These are phyloP conservation scores for Kalanchoe fedtschenkoi DNA, from an alignment of 164 flowering plant genomes.

Conservation along the genomic window DNA sequence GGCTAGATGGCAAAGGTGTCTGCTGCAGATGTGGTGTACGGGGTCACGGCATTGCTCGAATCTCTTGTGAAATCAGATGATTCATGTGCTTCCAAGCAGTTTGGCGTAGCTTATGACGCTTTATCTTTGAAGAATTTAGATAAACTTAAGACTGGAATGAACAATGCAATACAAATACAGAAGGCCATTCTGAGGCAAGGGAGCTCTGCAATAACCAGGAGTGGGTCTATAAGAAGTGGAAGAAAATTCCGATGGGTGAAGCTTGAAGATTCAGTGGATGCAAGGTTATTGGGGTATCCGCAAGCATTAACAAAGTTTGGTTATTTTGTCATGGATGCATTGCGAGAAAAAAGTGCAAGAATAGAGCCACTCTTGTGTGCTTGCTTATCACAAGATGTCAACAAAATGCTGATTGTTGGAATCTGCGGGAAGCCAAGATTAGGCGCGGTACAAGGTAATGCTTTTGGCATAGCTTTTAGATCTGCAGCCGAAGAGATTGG, in stretches of 20 bases:
- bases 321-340: constrained; percentile 86
- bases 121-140: constrained; percentile 67
- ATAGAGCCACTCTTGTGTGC: constrained; percentile 91
- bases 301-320: constrained; percentile 92
- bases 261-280: constrained; percentile 75
- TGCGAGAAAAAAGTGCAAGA: constrained; percentile 78
- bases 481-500: too few species aligned
- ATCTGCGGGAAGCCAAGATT: constrained; percentile 82
- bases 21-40: constrained; percentile 95
- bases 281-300: constrained; percentile 71
- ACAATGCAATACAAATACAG: constrained; percentile 72
- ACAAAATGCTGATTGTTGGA: constrained; percentile 70
- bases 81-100: constrained; percentile 67
- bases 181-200: constrained; percentile 88
- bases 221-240: constrained; percentile 78
- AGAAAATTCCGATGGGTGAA: constrained; percentile 93
- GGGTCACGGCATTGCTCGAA: constrained; percentile 81
- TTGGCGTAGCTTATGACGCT: constrained; percentile 75
- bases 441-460: constrained; percentile 81
- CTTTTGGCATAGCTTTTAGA: constrained; percentile 84
- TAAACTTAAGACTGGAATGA: constrained; percentile 67
- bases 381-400: constrained; percentile 54
- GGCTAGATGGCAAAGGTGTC: constrained; percentile 79
- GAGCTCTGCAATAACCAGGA: constrained; percentile 76
- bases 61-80: constrained; percentile 53